A percentile compares a stretch with the other conserved stretches of the same genome.
These are phyloP conservation scores for Thielaviopsis populi DNA, from an alignment of 2,329 filamentous ascomycete genomes.

Conservation along the genomic window DNA sequence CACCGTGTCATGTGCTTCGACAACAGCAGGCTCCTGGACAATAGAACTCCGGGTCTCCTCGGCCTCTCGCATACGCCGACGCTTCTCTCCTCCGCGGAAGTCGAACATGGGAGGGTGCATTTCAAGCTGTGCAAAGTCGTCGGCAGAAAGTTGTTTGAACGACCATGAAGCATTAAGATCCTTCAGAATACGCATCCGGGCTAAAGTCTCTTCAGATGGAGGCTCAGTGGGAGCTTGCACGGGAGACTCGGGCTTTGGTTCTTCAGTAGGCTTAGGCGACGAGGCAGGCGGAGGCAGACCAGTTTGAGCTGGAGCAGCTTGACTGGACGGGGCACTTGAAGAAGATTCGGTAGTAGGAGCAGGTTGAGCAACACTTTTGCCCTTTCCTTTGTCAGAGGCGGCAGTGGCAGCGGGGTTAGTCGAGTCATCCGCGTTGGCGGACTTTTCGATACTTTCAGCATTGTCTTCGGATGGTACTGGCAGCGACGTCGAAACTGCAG, in stretches of 20 bases:
- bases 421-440: constrained; percentile 25
- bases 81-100: constrained; percentile 62
- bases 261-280: constrained; percentile 5
- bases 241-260: not conserved
- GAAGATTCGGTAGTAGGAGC: constrained; percentile 1
- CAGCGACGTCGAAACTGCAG: constrained; percentile 49
- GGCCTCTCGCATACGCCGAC: constrained; percentile 58
- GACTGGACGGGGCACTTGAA: not conserved
- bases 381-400: constrained; percentile 11
- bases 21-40: constrained; percentile 33
- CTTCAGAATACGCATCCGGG: constrained; percentile 3
- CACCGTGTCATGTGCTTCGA: constrained; percentile 31
- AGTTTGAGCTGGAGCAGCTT: not conserved
- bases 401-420: constrained; percentile 17
- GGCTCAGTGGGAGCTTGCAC: constrained; percentile 6
- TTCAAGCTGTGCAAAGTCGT: constrained; percentile 19
- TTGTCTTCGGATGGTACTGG: constrained; percentile 30
- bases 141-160: constrained; percentile 14
- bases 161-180: constrained; percentile 19
- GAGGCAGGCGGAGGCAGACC: not conserved
- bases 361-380: constrained; percentile 7
- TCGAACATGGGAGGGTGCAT: constrained; percentile 63
- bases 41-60: constrained; percentile 32
- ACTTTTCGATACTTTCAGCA: constrained; percentile 33
- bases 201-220: not conserved